A percentile compares a stretch with the other conserved stretches of the same genome.
Evolutionary conservation across 345 rosid species (phyloP).

Genomic region (Euclidium syriacum): DNA sequence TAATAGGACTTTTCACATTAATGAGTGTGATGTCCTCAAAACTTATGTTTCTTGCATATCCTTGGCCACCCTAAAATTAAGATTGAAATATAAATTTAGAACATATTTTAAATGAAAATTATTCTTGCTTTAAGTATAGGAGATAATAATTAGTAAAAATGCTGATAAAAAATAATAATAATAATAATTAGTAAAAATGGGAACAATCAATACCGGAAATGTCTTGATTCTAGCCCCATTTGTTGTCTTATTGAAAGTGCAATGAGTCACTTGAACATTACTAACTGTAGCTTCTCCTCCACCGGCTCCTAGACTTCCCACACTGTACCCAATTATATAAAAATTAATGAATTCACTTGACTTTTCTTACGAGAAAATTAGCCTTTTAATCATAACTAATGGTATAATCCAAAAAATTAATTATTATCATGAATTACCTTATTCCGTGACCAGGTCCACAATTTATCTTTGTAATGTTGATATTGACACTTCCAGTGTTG

Average conservation of each 20-base stretch:
- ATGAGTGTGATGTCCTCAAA: slow-evolving; percentile 22
- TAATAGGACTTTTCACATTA: slow-evolving; percentile 16
- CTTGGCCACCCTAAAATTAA: slow-evolving; percentile 19
- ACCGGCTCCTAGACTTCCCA: slow-evolving; percentile 22
- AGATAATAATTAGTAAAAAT: background rate
- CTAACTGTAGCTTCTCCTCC: slow-evolving; percentile 8
- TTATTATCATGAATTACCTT: slow-evolving; percentile 9
- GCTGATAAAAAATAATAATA: too few relatives aligned
- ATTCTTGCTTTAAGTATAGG: background rate
- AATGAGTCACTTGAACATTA: slow-evolving; percentile 12
- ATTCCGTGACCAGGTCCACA: slow-evolving; percentile 35
- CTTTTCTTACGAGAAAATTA: background rate
- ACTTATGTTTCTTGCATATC: slow-evolving; percentile 21
- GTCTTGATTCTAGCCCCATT: slow-evolving; percentile 34
- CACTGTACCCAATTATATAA: background rate
- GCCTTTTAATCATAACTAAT: background rate
- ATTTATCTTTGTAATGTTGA: slow-evolving; percentile 14
- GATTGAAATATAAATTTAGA: background rate
- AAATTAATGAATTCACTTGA: background rate
- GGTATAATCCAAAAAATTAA: background rate
- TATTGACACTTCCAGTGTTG: slow-evolving; percentile 14
- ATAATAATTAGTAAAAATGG: too few relatives aligned
- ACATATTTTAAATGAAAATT: background rate
- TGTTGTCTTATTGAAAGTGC: slow-evolving; percentile 14
- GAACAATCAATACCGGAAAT: slow-evolving; percentile 10